Conservation (phyloP, 1,284 basidiomycete genomes). For the Heterobasidion irregulare region DNA sequence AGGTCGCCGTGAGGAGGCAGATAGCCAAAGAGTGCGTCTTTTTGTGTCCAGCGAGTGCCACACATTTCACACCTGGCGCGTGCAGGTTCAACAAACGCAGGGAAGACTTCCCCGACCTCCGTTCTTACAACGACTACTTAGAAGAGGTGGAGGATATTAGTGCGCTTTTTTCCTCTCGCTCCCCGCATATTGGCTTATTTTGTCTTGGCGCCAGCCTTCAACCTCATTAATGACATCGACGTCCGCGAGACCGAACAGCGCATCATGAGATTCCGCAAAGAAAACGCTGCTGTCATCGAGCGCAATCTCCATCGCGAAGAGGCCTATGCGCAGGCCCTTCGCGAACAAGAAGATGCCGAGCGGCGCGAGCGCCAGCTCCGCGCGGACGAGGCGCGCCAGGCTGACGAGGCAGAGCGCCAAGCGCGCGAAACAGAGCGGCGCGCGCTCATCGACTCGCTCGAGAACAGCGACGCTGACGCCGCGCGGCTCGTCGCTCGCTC, state of each 20-base stretch:
- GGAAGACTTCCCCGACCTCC: slow-evolving; percentile 82
- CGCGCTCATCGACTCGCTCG: slow-evolving; percentile 75
- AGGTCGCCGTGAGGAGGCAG: slow-evolving; percentile 82
- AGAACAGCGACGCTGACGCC: slow-evolving; percentile 59
- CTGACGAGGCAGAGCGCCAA: slow-evolving; percentile 68
- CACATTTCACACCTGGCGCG: slow-evolving; percentile 1
- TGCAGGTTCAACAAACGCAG: slow-evolving; percentile 85
- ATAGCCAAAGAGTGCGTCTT: slow-evolving; percentile 72
- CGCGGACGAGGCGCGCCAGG: slow-evolving; percentile 57
- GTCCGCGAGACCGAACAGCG: slow-evolving; percentile 79
- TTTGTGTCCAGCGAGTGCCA: background rate
- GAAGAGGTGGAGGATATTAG: slow-evolving; percentile 96
- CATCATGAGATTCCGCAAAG: slow-evolving; percentile 70
- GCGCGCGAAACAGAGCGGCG: slow-evolving; percentile 68
- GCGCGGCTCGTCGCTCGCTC: slow-evolving; percentile 60
- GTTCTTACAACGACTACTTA: slow-evolving; percentile 93
- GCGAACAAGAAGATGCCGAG: slow-evolving; percentile 71
- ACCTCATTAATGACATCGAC: slow-evolving; percentile 90
- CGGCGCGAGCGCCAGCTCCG: slow-evolving; percentile 64
- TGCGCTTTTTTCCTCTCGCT: slow-evolving; percentile 28
- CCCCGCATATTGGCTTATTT: background rate
- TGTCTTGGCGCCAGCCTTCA: slow-evolving; percentile 63
- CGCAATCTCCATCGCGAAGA: slow-evolving; percentile 74
- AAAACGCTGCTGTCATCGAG: slow-evolving; percentile 77
- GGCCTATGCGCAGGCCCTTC: slow-evolving; percentile 57